Conservation (phyloP, 768 basidiomycete species). For the Termitomyces sp. region DNA sequence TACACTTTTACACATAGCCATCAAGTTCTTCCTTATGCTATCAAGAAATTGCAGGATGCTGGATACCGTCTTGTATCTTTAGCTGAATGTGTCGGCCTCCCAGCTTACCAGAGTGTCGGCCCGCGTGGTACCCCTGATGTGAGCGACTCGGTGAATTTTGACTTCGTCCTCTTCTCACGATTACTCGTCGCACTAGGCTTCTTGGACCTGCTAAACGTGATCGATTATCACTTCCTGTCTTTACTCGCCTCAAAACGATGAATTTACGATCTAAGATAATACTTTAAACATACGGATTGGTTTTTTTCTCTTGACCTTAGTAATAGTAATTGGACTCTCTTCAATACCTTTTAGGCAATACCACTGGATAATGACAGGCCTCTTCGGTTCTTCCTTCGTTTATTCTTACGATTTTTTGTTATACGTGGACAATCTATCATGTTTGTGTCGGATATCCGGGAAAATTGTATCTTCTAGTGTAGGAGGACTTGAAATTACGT, state of each 20-base stretch:
- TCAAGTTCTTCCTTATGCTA: slow-evolving; percentile 32
- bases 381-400: background rate
- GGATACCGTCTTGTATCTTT: slow-evolving; percentile 37
- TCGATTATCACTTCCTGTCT: background rate
- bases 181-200: background rate
- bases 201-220: slow-evolving; percentile 10
- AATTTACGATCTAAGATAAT: background rate
- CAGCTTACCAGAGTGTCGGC: slow-evolving; percentile 29
- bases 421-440: background rate
- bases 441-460: background rate
- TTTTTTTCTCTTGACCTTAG: background rate
- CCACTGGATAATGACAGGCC: background rate
- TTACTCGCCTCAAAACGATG: background rate
- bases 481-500: background rate
- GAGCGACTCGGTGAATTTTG: slow-evolving; percentile 5
- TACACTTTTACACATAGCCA: slow-evolving; percentile 17
- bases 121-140: slow-evolving; percentile 26
- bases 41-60: slow-evolving; percentile 27
- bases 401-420: background rate
- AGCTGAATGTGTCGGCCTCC: slow-evolving; percentile 32
- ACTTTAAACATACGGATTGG: background rate
- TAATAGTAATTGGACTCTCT: too few species aligned
- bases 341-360: background rate
- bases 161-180: background rate
- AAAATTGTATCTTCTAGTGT: background rate